Conservation (phyloP, 331 rosid genomes). For the Saraca asoca region DNA sequence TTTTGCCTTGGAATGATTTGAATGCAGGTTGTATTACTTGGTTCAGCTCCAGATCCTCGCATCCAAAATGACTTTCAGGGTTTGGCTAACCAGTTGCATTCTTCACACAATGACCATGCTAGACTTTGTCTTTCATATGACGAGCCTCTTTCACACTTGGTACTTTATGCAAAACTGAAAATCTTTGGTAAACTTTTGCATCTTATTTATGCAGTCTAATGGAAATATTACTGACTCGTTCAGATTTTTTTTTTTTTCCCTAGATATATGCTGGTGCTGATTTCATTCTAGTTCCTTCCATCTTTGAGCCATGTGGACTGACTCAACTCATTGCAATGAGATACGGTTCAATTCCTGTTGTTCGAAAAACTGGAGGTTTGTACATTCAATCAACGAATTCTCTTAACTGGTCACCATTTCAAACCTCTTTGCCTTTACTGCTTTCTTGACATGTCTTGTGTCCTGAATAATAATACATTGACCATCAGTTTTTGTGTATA, state of each 20-base stretch:
- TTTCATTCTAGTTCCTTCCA: conserved; percentile 80
- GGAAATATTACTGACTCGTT: conserved; percentile 10
- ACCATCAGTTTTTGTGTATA: no score
- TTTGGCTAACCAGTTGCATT: conserved; percentile 62
- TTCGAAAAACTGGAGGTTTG: conserved; percentile 88
- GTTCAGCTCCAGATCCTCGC: conserved; percentile 91
- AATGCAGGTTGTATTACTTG: conserved; percentile 84
- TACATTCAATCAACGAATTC: background rate
- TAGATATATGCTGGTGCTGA: conserved; percentile 87
- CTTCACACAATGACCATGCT: conserved; percentile 51
- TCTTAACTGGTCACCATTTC: no score
- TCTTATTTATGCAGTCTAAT: conserved; percentile 1
- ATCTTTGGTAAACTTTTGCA: background rate
- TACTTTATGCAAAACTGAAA: conserved; percentile 31
- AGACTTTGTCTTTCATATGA: conserved; percentile 72
- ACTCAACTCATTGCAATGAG: conserved; percentile 92
- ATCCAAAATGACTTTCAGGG: conserved; percentile 76
- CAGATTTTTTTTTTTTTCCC: conserved; percentile 1
- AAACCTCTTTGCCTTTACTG: no score
- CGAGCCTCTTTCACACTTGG: conserved; percentile 91
- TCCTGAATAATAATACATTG: no score
- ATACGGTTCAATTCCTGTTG: conserved; percentile 82
- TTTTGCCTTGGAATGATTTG: background rate
- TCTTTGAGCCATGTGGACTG: conserved; percentile 90
- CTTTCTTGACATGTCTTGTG: no score